Conservation (phyloP, 140 eudicot genomes). For the Bidens hawaiensis region DNA sequence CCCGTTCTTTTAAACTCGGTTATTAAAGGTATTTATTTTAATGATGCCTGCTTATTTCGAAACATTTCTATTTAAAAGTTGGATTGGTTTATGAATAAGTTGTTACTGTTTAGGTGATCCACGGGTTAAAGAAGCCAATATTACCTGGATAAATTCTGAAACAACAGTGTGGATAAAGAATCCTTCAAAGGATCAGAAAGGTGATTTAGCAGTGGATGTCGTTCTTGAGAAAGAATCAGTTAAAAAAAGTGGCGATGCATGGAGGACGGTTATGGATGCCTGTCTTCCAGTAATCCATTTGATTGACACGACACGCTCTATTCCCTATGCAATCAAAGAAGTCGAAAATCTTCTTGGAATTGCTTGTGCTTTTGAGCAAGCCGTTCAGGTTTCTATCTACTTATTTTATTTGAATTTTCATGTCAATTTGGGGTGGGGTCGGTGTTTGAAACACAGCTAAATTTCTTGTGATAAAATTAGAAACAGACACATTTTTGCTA, state of each 20-base stretch:
- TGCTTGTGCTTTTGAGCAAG: conserved; percentile 97
- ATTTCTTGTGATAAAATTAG: neutral
- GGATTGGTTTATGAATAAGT: neutral
- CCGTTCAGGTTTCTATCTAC: conserved; percentile 66
- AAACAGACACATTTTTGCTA: neutral
- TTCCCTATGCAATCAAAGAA: conserved; percentile 91
- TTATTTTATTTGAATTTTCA: conserved; percentile 1
- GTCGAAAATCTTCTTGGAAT: conserved; percentile 91
- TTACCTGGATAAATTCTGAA: conserved; percentile 74
- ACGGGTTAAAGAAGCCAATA: conserved; percentile 60
- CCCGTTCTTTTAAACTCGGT: conserved; percentile 69
- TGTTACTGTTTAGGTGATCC: conserved; percentile 72
- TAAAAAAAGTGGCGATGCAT: conserved; percentile 82
- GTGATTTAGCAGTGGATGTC: conserved; percentile 80
- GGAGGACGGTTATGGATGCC: conserved; percentile 81
- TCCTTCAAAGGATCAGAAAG: conserved; percentile 47
- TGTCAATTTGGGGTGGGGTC: neutral
- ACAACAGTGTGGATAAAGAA: conserved; percentile 72
- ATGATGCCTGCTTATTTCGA: conserved; percentile 4
- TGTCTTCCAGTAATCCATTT: conserved; percentile 83
- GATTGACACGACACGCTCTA: conserved; percentile 74
- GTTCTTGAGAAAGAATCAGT: conserved; percentile 75
- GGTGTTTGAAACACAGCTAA: neutral
- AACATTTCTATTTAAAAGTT: neutral
- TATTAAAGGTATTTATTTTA: conserved; percentile 62